These are phyloP conservation scores for Diaporthe ampelina DNA, from an alignment of 2,329 filamentous ascomycete species.

Conservation along the genomic window DNA sequence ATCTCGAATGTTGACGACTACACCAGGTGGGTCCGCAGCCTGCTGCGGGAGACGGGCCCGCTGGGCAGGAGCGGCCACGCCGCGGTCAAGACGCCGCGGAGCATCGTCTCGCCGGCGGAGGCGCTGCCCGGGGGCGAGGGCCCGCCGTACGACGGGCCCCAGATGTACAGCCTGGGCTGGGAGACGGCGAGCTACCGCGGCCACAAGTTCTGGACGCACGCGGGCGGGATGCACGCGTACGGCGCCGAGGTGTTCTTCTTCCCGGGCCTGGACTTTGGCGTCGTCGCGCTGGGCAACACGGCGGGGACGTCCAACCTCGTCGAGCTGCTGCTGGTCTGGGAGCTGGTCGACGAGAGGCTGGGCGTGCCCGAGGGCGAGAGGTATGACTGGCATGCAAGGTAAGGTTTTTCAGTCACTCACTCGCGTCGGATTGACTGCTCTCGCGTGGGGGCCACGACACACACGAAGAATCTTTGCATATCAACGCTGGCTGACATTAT, in stretches of 20 bases:
- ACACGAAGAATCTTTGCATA: no score
- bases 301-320: constrained; percentile 54
- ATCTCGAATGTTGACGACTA: constrained; percentile 65
- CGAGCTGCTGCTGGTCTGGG: constrained; percentile 52
- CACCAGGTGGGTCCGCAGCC: constrained; percentile 63
- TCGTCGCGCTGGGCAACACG: constrained; percentile 61
- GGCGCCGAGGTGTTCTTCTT: constrained; percentile 60
- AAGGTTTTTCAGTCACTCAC: constrained; percentile 43
- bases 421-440: fast-evolving
- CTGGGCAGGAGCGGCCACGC: constrained; percentile 51
- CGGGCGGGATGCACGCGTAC: constrained; percentile 60
- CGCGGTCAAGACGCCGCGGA: constrained; percentile 52
- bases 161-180: constrained; percentile 59
- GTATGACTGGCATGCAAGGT: constrained; percentile 54
- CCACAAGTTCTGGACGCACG: constrained; percentile 57
- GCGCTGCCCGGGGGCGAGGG: background rate
- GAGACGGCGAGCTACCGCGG: constrained; percentile 56
- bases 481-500: no score
- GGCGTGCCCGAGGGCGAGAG: constrained; percentile 51
- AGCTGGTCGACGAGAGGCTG: constrained; percentile 57
- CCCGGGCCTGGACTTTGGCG: constrained; percentile 58
- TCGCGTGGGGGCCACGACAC: background rate
- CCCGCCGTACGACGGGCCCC: constrained; percentile 49
- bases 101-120: constrained; percentile 43
- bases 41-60: constrained; percentile 56